Percentiles rank a stretch among this genome's conserved stretches.
phyloP scores from a whole-genome alignment of 2,329 filamentous ascomycete species.

The Apiospora hydei region DNA sequence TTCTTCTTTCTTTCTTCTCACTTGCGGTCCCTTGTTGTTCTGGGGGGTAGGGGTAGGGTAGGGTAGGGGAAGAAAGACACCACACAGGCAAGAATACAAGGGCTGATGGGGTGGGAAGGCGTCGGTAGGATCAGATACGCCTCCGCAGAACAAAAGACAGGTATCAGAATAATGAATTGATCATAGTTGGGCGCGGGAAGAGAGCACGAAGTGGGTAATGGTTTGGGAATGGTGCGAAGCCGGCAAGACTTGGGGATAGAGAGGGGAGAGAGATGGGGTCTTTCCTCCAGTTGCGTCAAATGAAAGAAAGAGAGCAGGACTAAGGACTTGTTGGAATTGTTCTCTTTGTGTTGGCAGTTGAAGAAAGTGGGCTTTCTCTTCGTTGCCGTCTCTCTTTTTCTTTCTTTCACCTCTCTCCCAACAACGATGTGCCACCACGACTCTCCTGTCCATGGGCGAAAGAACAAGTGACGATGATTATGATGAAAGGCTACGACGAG shows the following conservation, averaged over 20 bases:
- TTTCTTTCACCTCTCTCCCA: not conserved
- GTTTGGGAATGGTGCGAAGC: constrained; percentile 14
- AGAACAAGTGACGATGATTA: not conserved
- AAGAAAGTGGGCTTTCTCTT: constrained; percentile 20
- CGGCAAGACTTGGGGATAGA: not conserved
- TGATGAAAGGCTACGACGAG: not conserved
- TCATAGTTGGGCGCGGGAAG: constrained; percentile 5
- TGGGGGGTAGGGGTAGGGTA: not conserved
- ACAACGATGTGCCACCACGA: constrained; percentile 16
- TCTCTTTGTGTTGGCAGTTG: constrained; percentile 25
- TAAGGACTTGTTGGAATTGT: constrained; percentile 30
- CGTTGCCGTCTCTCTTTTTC: constrained; percentile 16
- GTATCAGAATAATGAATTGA: not conserved
- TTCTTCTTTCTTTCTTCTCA: constrained; percentile 13
- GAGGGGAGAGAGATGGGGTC: constrained; percentile 7
- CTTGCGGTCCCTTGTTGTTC: constrained; percentile 2
- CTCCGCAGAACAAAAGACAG: constrained; percentile 8
- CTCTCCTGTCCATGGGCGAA: not conserved
- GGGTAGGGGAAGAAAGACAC: constrained; percentile 2
- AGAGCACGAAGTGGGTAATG: constrained; percentile 10
- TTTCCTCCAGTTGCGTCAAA: constrained; percentile 17
- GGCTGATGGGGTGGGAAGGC: not conserved
- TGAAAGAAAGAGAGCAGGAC: constrained; percentile 9
- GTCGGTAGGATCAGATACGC: not conserved
- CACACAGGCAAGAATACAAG: not conserved